Conservation (phyloP, 176 grass and related monocot species). For the Oryza officinalis region DNA sequence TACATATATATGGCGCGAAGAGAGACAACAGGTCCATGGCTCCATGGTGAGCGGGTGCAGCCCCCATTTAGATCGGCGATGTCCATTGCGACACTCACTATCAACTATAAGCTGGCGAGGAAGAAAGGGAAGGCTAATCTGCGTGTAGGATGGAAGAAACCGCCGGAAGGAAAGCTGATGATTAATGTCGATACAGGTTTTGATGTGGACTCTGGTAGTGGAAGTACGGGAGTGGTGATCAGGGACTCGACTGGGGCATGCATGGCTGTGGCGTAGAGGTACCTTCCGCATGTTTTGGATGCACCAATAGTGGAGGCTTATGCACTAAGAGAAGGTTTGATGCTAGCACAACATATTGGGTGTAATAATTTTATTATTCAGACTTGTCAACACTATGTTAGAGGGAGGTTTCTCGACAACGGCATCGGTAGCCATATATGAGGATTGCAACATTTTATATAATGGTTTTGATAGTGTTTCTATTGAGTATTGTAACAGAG, state of each 20-base stretch:
- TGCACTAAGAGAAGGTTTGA: not conserved
- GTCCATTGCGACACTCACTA: too few species aligned
- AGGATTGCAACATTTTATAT: not conserved
- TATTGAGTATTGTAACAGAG: not conserved
- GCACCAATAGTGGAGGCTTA: not conserved
- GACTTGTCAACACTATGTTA: not conserved
- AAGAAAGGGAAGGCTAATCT: too few species aligned
- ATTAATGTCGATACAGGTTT: too few species aligned
- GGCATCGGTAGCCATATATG: conserved; percentile 24
- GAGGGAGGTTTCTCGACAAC: conserved; percentile 30
- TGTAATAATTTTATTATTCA: not conserved
- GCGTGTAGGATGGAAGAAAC: too few species aligned
- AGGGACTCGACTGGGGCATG: not conserved
- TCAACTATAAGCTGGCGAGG: too few species aligned
- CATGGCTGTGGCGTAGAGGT: not conserved
- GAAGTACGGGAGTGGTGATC: not conserved
- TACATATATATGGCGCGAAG: too few species aligned
- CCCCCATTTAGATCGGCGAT: too few species aligned
- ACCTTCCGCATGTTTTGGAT: not conserved
- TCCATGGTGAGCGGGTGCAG: too few species aligned
- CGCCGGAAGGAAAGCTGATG: too few species aligned
- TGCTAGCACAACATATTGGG: not conserved
- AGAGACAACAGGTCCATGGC: too few species aligned
- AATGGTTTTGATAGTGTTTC: not conserved
- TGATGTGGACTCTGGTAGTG: not conserved